These are phyloP conservation scores for Lindgomyces ingoldianus DNA, from an alignment of 495 filamentous ascomycete species.

Conservation along the genomic window DNA sequence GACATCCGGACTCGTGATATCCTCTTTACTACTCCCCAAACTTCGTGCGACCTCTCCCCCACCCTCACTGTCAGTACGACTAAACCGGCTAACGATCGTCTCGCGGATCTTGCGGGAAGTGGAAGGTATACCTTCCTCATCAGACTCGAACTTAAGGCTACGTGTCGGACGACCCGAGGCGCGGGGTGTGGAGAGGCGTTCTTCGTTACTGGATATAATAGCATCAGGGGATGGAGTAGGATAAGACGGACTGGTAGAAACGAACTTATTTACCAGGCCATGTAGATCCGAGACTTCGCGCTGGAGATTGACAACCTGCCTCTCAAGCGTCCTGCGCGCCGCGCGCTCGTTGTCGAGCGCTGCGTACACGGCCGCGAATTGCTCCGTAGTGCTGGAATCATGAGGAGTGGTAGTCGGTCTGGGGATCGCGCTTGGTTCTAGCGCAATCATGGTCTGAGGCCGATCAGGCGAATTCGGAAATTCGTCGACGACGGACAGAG, in stretches of 20 bases:
- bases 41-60: constrained; percentile 5
- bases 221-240: constrained; percentile 33
- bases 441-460: not conserved
- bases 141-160: not conserved
- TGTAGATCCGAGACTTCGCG: constrained; percentile 26
- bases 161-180: constrained; percentile 1
- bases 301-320: constrained; percentile 26
- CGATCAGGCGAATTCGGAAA: not conserved
- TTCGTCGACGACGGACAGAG: constrained; percentile 22
- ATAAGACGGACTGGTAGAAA: constrained; percentile 9
- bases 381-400: no score
- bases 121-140: not conserved
- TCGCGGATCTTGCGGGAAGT: no score
- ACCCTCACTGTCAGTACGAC: constrained; percentile 11
- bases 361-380: constrained; percentile 15
- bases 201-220: constrained; percentile 24
- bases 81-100: constrained; percentile 21
- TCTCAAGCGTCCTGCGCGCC: constrained; percentile 32
- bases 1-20: constrained; percentile 32
- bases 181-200: constrained; percentile 24
- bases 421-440: not conserved
- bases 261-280: constrained; percentile 22
- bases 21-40: constrained; percentile 19
- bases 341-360: constrained; percentile 29
- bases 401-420: constrained; percentile 6